phyloP scores from a whole-genome alignment of 2,329 filamentous ascomycete species.

The Scedosporium minutisporum region DNA sequence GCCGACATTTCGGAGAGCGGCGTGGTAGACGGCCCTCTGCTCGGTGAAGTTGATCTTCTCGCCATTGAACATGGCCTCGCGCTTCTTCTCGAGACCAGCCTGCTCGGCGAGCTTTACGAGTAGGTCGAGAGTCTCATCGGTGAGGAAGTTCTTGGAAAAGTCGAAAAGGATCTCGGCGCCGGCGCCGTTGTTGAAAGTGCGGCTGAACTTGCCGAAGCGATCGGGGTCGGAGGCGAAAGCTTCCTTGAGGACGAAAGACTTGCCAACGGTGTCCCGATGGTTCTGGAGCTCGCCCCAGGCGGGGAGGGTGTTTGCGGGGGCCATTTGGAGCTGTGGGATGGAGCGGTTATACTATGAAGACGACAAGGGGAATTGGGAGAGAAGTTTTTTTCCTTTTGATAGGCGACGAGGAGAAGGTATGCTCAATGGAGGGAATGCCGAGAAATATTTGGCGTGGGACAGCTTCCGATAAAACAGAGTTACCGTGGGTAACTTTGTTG shows the following conservation, averaged over 20 bases:
- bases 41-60: constrained; percentile 99
- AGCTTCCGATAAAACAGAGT: not conserved
- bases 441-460: not conserved
- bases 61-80: constrained; percentile 94
- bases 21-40: constrained; percentile 89
- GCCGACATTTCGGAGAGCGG: constrained; percentile 81
- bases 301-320: constrained; percentile 75
- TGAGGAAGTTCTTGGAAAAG: constrained; percentile 98
- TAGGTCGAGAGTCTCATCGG: constrained; percentile 79
- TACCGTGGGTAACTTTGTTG: not conserved
- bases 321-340: constrained; percentile 38
- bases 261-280: constrained; percentile 78
- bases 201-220: constrained; percentile 85
- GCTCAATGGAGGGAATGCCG: not conserved
- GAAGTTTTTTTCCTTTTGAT: not conserved
- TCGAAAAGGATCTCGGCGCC: constrained; percentile 88
- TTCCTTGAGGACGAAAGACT: constrained; percentile 85
- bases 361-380: not conserved
- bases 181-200: constrained; percentile 68
- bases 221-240: constrained; percentile 81
- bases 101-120: constrained; percentile 86
- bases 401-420: not conserved
- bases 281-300: constrained; percentile 87
- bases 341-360: not conserved
- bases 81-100: constrained; percentile 82